Conservation (phyloP, 2,329 filamentous ascomycete genomes). For the Microdochium nivale region DNA sequence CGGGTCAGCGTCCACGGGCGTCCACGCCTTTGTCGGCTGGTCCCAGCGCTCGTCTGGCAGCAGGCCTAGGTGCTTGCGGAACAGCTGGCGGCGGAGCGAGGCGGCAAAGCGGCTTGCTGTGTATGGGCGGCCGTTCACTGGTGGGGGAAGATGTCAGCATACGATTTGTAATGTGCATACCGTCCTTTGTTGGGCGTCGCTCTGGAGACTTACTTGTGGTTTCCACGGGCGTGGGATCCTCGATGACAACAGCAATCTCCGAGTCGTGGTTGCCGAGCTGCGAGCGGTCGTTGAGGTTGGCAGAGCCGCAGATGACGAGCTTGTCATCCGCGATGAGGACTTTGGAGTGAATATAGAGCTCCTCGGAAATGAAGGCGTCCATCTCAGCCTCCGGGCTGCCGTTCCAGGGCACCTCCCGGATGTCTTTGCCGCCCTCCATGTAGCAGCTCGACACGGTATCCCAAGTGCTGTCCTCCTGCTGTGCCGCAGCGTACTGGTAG, state of each 20-base stretch:
- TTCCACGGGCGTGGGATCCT: slow-evolving; percentile 64
- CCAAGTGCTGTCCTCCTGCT: slow-evolving; percentile 49
- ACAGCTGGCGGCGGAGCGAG: slow-evolving; percentile 75
- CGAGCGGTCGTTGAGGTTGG: slow-evolving; percentile 53
- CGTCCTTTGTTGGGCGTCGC: too few species aligned
- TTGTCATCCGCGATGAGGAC: slow-evolving; percentile 75
- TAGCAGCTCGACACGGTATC: slow-evolving; percentile 74
- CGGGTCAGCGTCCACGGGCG: slow-evolving; percentile 58
- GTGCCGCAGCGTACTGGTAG: slow-evolving; percentile 63
- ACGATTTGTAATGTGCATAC: too few species aligned
- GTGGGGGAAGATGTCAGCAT: background rate
- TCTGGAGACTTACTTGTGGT: slow-evolving; percentile 30
- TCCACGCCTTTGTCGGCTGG: slow-evolving; percentile 63
- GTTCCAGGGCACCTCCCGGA: slow-evolving; percentile 49
- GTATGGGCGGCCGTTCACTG: slow-evolving; percentile 66
- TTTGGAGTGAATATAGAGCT: slow-evolving; percentile 58
- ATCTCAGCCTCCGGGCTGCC: slow-evolving; percentile 48
- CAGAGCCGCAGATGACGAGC: slow-evolving; percentile 70
- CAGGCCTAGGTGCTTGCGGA: slow-evolving; percentile 85
- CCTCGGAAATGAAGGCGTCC: slow-evolving; percentile 52
- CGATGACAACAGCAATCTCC: slow-evolving; percentile 83
- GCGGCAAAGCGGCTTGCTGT: slow-evolving; percentile 68
- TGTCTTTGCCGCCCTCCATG: slow-evolving; percentile 68
- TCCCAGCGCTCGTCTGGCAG: slow-evolving; percentile 66
- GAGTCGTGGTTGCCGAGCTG: slow-evolving; percentile 80